phyloP scores from a whole-genome alignment of 2,329 filamentous ascomycete genomes.

The Cadophora malorum region DNA sequence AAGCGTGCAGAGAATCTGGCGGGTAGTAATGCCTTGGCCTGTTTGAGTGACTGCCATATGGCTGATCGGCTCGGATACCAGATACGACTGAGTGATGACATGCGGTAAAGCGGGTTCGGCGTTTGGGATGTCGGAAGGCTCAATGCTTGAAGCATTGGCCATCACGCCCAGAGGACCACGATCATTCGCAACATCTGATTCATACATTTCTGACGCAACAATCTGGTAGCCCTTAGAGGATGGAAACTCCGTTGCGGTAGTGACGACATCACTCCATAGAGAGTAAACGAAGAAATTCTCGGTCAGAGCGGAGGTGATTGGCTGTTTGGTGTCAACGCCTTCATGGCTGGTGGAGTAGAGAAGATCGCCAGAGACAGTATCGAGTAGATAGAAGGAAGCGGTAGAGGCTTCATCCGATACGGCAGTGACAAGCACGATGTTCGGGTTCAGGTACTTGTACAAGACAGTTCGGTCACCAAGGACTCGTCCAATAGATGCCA shows the following conservation, averaged over 20 bases:
- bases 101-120: constrained; percentile 67
- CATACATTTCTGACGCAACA: constrained; percentile 86
- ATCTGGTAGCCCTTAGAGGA: constrained; percentile 84
- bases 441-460: constrained; percentile 96
- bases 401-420: constrained; percentile 62
- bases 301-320: constrained; percentile 78
- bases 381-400: constrained; percentile 79
- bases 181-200: constrained; percentile 83
- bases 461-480: constrained; percentile 90
- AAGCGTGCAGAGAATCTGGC: constrained; percentile 81
- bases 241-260: constrained; percentile 60
- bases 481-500: constrained; percentile 94
- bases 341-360: constrained; percentile 74
- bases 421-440: constrained; percentile 78
- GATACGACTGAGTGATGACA: constrained; percentile 79
- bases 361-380: constrained; percentile 83
- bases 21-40: constrained; percentile 86
- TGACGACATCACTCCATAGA: constrained; percentile 68
- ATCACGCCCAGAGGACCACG: constrained; percentile 76
- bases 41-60: constrained; percentile 87
- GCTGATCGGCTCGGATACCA: constrained; percentile 80
- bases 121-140: constrained; percentile 63
- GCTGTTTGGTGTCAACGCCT: constrained; percentile 75
- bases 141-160: constrained; percentile 78
- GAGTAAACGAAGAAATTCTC: constrained; percentile 98